Conservation (phyloP, 768 basidiomycete species). For the Suillus lakei region DNA sequence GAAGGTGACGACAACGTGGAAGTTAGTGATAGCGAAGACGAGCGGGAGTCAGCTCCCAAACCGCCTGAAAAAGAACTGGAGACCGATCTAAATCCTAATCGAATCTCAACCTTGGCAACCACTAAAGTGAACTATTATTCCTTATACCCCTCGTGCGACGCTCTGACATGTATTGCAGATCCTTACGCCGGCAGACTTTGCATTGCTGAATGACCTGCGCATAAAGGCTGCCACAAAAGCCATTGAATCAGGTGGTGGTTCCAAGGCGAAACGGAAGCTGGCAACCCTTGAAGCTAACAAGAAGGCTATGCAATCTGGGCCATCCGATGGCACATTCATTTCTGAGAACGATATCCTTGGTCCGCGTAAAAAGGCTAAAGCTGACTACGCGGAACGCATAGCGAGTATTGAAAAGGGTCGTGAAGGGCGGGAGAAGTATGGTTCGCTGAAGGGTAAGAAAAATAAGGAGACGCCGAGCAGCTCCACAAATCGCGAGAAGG, state of each 20-base stretch:
- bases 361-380: constrained; percentile 90
- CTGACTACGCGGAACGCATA: constrained; percentile 92
- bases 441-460: constrained; percentile 90
- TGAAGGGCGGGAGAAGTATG: constrained; percentile 94
- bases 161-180: constrained; percentile 57
- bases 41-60: constrained; percentile 36
- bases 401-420: constrained; percentile 91
- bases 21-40: constrained; percentile 90
- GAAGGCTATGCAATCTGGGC: constrained; percentile 52
- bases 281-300: constrained; percentile 76
- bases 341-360: constrained; percentile 94
- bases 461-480: constrained; percentile 82
- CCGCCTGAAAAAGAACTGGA: constrained; percentile 17
- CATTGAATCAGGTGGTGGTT: constrained; percentile 71
- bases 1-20: constrained; percentile 70
- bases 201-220: constrained; percentile 85
- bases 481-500: constrained; percentile 91
- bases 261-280: constrained; percentile 88
- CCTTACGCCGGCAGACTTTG: constrained; percentile 96
- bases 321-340: constrained; percentile 60
- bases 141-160: not conserved
- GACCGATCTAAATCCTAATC: constrained; percentile 35
- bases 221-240: constrained; percentile 76
- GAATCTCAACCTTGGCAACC: constrained; percentile 73
- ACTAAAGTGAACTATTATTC: constrained; percentile 64